Evolutionary conservation across 2,329 filamentous ascomycete species (phyloP).

Genomic region (Colletotrichum tofieldiae): DNA sequence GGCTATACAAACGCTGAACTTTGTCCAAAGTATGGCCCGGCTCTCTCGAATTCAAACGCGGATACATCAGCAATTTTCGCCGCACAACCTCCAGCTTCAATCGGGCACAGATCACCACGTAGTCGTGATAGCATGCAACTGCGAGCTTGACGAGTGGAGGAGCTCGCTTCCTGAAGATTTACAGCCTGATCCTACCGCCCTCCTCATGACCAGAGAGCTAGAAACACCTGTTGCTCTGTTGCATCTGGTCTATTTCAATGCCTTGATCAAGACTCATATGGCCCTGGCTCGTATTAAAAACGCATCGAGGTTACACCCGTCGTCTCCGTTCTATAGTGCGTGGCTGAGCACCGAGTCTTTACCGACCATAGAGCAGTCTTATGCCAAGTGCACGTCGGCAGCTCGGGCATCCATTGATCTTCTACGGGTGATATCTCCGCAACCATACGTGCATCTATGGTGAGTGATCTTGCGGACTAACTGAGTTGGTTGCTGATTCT

Average conservation of each 20-base stretch:
- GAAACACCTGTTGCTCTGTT: slow-evolving; percentile 9
- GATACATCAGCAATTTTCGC: slow-evolving; percentile 23
- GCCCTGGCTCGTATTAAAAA: slow-evolving; percentile 21
- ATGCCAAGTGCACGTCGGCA: slow-evolving; percentile 24
- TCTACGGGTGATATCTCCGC: slow-evolving; percentile 16
- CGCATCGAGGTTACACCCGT: slow-evolving; percentile 8
- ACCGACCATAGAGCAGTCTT: slow-evolving; percentile 9
- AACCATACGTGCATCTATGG: slow-evolving; percentile 33
- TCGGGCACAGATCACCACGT: not conserved
- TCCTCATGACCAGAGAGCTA: slow-evolving; percentile 5
- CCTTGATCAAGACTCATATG: slow-evolving; percentile 23
- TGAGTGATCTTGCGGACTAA: not conserved
- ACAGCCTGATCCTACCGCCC: not conserved
- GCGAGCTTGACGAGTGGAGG: slow-evolving; percentile 34
- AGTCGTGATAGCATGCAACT: not conserved
- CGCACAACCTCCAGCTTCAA: not conserved
- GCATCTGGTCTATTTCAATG: slow-evolving; percentile 26
- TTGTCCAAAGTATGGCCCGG: slow-evolving; percentile 10
- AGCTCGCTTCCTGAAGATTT: slow-evolving; percentile 1
- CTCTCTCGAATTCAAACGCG: slow-evolving; percentile 23
- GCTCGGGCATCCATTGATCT: slow-evolving; percentile 31
- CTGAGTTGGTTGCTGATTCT: not conserved
- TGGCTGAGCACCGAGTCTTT: not conserved
- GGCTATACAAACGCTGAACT: not conserved
- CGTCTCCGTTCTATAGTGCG: not conserved